phyloP scores from a whole-genome alignment of 1,284 basidiomycete genomes.

The Quambalaria eucalypti region DNA sequence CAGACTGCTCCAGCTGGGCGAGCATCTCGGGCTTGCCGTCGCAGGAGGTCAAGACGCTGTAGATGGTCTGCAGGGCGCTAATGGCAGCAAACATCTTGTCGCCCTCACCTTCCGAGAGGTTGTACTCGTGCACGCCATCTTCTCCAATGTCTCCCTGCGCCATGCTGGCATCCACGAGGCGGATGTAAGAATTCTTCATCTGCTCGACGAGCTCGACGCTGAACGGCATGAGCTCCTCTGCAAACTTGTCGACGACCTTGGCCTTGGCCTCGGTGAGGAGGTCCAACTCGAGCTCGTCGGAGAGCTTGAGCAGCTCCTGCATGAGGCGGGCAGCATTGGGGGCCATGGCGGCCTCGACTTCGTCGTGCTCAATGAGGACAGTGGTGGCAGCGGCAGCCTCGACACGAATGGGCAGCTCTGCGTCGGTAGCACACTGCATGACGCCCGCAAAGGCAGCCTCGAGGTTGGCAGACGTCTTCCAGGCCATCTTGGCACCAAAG shows the following conservation, averaged over 20 bases:
- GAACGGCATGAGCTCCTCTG: constrained; percentile 73
- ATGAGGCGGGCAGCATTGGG: constrained; percentile 77
- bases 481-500: constrained; percentile 38
- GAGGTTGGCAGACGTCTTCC: constrained; percentile 28
- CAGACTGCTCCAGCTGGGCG: constrained; percentile 67
- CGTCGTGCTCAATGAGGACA: constrained; percentile 61
- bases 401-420: constrained; percentile 75
- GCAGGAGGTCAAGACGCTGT: constrained; percentile 56
- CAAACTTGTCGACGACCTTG: constrained; percentile 74
- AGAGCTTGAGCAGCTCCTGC: constrained; percentile 77
- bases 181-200: constrained; percentile 55
- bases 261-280: constrained; percentile 71
- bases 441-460: constrained; percentile 39
- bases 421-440: constrained; percentile 47
- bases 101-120: constrained; percentile 46
- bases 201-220: constrained; percentile 70
- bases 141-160: constrained; percentile 52
- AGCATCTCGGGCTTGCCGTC: constrained; percentile 68
- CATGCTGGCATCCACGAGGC: constrained; percentile 48
- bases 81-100: constrained; percentile 57
- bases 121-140: constrained; percentile 46
- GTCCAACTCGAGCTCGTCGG: constrained; percentile 81
- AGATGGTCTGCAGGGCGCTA: constrained; percentile 57
- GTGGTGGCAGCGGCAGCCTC: constrained; percentile 73
- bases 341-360: constrained; percentile 64